Base-by-base conservation (phyloP, 2,329 filamentous ascomycete genomes). In the Fusarium penzigii region DNA sequence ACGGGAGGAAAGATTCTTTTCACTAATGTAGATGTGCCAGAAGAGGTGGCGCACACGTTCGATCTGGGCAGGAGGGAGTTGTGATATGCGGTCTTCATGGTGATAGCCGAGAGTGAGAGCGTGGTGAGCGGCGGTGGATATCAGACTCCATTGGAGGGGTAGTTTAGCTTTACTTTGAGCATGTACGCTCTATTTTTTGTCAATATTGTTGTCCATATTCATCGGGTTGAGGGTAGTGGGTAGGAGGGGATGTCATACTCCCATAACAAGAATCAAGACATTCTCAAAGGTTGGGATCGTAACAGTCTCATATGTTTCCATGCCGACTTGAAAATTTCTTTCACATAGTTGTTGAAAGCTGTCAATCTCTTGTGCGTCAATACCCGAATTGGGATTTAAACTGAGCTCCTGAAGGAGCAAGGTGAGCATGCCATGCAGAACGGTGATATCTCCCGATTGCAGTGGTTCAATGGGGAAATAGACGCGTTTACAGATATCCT, bases 1-100 rank as follows among this genome's bases (percentile, higher is more conserved):
- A 11, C 49, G 41, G 5, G 25, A 34, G 11, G 41, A 40, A 5
- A 52, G 38, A n/a, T 48, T 44, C 36, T 52, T 52, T 16, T 48
- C 49, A 3, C 25, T 44, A 12, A 48, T 45, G n/a, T 52, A 52
- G 14, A 52, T 38, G 25, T 52, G 45, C 49, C 49, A 48, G 25
- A 52, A 51, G 5, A 51, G 39, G 14, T 39, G 32, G 10, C 48
- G 43, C 14, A 42, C 32, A 11, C 48, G 39, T 17, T 46, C 48
- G 4, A 41, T 44, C 2, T 52, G 44, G 12, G 17, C 36, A 5
- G 41, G 13, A 13, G 29, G 16, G 6, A 48, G 49, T 11, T 20
- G 20, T 10, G 29, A 25, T 9, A 52, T 10, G 9, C 49, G 34
- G 6, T 42, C n/a, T 29, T 52, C 49, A 9, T 45, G 39, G 39